These are phyloP conservation scores for Saprolegnia diclina DNA, from an alignment of 352 stramenopile genomes.

Conservation along the genomic window DNA sequence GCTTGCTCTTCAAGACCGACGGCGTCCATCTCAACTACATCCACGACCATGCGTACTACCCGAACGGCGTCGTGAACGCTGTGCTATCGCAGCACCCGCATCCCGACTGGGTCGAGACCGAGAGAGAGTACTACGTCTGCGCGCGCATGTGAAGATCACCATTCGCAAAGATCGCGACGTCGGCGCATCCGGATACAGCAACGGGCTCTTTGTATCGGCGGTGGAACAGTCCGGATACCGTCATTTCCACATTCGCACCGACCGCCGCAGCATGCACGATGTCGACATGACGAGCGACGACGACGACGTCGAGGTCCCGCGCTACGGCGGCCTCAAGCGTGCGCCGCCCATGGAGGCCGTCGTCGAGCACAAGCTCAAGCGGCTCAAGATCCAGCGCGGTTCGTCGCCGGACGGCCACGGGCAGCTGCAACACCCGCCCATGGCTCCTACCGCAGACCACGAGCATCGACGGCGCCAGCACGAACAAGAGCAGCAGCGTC, in stretches of 20 bases:
- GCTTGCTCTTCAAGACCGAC: background rate
- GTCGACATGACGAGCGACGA: conserved; percentile 18
- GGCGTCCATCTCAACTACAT: background rate
- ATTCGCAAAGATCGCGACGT: background rate
- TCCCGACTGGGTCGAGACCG: background rate
- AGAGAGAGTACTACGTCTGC: background rate
- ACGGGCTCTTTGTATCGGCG: background rate
- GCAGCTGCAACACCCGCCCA: background rate
- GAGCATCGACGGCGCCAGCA: background rate
- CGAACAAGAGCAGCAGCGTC: background rate
- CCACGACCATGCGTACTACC: background rate
- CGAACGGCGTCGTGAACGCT: background rate
- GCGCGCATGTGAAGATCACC: background rate
- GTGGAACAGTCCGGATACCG: background rate
- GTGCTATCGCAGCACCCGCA: background rate
- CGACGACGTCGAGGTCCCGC: background rate
- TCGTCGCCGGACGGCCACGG: background rate
- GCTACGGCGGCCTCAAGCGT: background rate
- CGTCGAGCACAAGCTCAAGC: conserved; percentile 22
- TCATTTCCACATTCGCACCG: background rate
- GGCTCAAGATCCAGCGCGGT: conserved; percentile 16
- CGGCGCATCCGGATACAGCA: background rate
- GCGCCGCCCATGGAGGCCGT: conserved; percentile 5
- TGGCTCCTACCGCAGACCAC: background rate
- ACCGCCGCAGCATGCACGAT: conserved; percentile 9